A percentile compares a stretch with the other conserved stretches of the same genome.
These are phyloP conservation scores for Eudorina sp. DNA, from an alignment of 139 green algal genomes.

Conservation along the genomic window DNA sequence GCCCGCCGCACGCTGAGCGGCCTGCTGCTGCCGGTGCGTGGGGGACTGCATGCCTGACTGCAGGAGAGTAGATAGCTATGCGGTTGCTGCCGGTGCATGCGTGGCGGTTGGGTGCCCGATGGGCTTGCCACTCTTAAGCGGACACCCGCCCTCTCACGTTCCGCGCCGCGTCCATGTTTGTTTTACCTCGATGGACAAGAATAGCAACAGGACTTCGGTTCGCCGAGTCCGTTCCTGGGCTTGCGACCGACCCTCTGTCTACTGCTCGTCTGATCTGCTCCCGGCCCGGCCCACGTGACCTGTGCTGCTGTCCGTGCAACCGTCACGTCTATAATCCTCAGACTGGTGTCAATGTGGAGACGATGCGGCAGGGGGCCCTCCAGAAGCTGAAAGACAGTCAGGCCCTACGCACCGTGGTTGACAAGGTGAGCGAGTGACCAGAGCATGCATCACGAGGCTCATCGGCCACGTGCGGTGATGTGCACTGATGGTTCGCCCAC, in stretches of 20 bases:
- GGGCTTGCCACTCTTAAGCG: neutral
- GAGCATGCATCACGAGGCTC: no score
- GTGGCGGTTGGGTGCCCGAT: neutral
- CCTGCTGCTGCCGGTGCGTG: neutral
- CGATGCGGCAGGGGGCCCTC: neutral
- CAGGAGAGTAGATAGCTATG: neutral
- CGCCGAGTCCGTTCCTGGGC: no score
- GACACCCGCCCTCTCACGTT: neutral
- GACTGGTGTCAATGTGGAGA: neutral
- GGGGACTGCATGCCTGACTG: neutral
- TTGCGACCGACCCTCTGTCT: no score
- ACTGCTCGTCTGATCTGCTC: no score
- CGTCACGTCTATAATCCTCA: neutral
- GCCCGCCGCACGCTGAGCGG: neutral
- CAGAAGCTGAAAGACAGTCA: neutral
- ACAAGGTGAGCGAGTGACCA: no score
- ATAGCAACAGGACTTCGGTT: no score
- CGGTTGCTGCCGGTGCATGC: neutral
- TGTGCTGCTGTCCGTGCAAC: no score
- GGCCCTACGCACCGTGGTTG: neutral
- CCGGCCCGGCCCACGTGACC: no score
- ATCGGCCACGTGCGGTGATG: no score
- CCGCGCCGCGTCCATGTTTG: neutral
- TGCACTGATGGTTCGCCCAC: no score
- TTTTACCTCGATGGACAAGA: neutral